Evolutionary conservation across 345 rosid genomes (phyloP), one percentile per base, ranked within the genome.

Genomic region (Combretum micranthum): DNA sequence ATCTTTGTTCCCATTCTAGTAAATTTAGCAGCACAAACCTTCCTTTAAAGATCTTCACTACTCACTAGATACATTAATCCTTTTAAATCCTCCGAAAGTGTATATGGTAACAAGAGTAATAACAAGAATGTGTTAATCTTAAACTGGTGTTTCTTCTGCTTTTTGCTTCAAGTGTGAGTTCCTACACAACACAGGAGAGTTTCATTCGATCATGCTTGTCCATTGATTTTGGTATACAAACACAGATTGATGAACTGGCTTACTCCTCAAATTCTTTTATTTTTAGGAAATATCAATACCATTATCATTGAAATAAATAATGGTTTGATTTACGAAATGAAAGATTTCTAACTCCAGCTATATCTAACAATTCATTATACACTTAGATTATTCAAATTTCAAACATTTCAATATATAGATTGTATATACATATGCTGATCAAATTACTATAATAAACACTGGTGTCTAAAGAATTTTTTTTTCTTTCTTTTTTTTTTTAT

Each of bases 201-300:
- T 78, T 74, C 50, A 20, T n/a, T 19, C 72, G 22, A 2, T n/a
- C n/a, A n/a, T 79, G 87, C 67, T 52, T 79, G 75, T 67, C 68
- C 53, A 65, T 47, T 37, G 59, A 61, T 21, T 74, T 65, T 60
- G 22, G 23, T 13, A 64, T 53, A 15, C 65, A 60, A 19, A 62
- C 69, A 54, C 55, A 60, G 32, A 22, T 32, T 42, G 51, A 26
- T 20, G 13, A 39, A 43, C 68, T 68, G 61, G 55, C 74, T 14
- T 62, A 63, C 73, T 57, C 76, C 18, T 63, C 72, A 8, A 47
- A 48, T 18, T 65, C 76, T 50, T 12, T n/a, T n/a, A n/a, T n/a
- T n/a, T n/a, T n/a, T n/a, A n/a, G n/a, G n/a, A n/a, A n/a, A n/a
- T n/a, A n/a, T n/a, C n/a, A n/a, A n/a, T n/a, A n/a, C n/a, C n/a